These are phyloP conservation scores for Angomonas deanei DNA, from an alignment of 208 protist species.

Conservation along the genomic window DNA sequence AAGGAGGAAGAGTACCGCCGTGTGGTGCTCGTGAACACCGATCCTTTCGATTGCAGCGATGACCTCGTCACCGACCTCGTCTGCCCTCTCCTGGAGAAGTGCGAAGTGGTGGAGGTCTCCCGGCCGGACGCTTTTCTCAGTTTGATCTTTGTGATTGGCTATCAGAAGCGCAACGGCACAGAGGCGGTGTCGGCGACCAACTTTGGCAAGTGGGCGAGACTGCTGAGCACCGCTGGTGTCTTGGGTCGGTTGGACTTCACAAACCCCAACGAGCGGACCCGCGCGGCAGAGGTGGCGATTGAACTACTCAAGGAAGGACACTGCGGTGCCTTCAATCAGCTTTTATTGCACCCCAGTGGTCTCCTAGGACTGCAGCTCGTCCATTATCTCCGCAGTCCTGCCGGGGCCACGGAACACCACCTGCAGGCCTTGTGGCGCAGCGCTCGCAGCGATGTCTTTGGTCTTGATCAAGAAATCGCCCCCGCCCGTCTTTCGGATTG, in stretches of 20 bases:
- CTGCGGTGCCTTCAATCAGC: slow-evolving; percentile 47
- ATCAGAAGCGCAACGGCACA: neutral
- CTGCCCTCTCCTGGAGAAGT: slow-evolving; percentile 49
- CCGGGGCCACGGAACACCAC: slow-evolving; percentile 24
- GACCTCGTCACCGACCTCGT: slow-evolving; percentile 22
- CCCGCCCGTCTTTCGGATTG: slow-evolving; percentile 8
- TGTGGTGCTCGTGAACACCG: slow-evolving; percentile 60
- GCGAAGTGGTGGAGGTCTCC: slow-evolving; percentile 65
- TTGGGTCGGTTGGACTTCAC: slow-evolving; percentile 38
- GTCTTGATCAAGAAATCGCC: slow-evolving; percentile 13
- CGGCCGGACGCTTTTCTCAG: slow-evolving; percentile 82
- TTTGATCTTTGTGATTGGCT: slow-evolving; percentile 34
- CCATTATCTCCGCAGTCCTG: slow-evolving; percentile 17
- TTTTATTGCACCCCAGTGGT: slow-evolving; percentile 68
- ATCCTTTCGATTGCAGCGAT: slow-evolving; percentile 24
- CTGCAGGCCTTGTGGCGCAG: slow-evolving; percentile 51
- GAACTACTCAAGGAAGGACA: slow-evolving; percentile 40
- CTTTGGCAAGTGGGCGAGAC: slow-evolving; percentile 10
- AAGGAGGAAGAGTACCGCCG: slow-evolving; percentile 52
- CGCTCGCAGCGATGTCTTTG: slow-evolving; percentile 57
- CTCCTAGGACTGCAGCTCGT: slow-evolving; percentile 33
- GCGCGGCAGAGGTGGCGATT: slow-evolving; percentile 48
- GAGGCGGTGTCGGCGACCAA: slow-evolving; percentile 4
- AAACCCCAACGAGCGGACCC: slow-evolving; percentile 34
- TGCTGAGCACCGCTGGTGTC: slow-evolving; percentile 60